Base-by-base conservation (phyloP, 2,329 filamentous ascomycete genomes). In the Paecilomyces fulvus region DNA sequence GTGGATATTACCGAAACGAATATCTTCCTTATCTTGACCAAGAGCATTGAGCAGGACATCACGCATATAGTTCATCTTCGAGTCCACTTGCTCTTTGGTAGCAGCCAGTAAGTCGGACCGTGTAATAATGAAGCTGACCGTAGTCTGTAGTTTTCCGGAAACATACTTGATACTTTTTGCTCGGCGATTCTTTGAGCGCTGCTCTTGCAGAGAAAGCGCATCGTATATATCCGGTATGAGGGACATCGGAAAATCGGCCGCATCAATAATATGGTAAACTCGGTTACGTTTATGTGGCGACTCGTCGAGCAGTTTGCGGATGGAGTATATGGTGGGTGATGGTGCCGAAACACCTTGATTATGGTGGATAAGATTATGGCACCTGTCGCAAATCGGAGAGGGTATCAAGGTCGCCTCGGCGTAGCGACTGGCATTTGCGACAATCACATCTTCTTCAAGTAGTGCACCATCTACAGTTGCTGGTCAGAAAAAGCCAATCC, bases 171-270 rank as follows among this genome's bases (percentile, higher is more conserved):
- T 80, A 6, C 80, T 77, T 55, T 84, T 84, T 0, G 90, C 86
- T 53, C 92, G 84, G 52, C 92, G 84, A 67, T 96, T 97, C 59
- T 83, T 83, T 0, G 89, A 88, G 56, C 92, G 86, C 54, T 94
- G 78, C 7, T 86, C 85, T 58, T 89, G 86, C 9, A 91, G 77
- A 31, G 85, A 79, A 1, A 96, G 78, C 0, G 90, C 77, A 7
- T 82, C 77, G 58, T 88, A 83, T 9, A 99, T 82, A 49, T 85
- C 83, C 0, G 90, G 89, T 3, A 97, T 79, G 12, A 99, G 75
- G 1, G 94, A 96, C 83, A 99, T 89, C 20, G 94, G 94, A 61
- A 99, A 97, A 72, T 99, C 94, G 58, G 92, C 94, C 2, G 94
- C 92, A 67, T 99, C 94, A 21, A 99, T 77, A 25, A 99, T 80